Evolutionary conservation across 1,139 yeast genomes (phyloP), one percentile per base, ranked within the genome.

Genomic region (Saccharomycopsis crataegensis): DNA sequence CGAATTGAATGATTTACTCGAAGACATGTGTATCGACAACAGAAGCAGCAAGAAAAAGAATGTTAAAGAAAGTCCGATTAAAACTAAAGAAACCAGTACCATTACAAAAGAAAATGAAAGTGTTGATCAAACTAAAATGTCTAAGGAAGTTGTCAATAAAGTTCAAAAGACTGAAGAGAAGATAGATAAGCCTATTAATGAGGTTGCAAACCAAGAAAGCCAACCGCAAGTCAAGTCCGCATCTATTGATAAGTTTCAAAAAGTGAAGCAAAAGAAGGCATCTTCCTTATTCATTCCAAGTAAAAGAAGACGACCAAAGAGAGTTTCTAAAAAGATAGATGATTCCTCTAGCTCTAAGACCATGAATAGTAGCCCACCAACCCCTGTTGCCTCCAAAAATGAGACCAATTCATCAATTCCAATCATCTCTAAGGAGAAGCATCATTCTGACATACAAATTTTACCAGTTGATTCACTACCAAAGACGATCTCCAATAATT

Each of bases 21-120:
- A 44, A 17, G 57, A 54, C 38, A 50, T 54, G 54, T 55, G 14
- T 3, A 46, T 53, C 14, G 51, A 44, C 32, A 14, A 44, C 9
- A 34, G 16, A 44, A 44, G 12, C 14, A 11, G 28, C 14, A 14
- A 44, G 12, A 16, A 11, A 44, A 31, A 44, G 47, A 44, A 2
- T 12, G 6, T 11, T 5, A 42, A 42, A 42, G 16, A 42, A 42
- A 42, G 17, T 16, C 6, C 45, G 11, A 12, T 16, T 11, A n/a
- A 42, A 6, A 42, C 4, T 42, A 16, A 42, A 11, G 45, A 14
- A 11, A 22, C 7, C 12, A 6, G 16, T 12, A 8, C n/a, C 16
- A 22, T 12, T 3, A 22, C 44, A 42, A 6, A 12, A 37, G 41
- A 37, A 14, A 4, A 37, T 2, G 16, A 37, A n/a, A 37, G 41